Base-by-base conservation (phyloP, 148 eudicot genomes). In the Spergularia bocconei region DNA sequence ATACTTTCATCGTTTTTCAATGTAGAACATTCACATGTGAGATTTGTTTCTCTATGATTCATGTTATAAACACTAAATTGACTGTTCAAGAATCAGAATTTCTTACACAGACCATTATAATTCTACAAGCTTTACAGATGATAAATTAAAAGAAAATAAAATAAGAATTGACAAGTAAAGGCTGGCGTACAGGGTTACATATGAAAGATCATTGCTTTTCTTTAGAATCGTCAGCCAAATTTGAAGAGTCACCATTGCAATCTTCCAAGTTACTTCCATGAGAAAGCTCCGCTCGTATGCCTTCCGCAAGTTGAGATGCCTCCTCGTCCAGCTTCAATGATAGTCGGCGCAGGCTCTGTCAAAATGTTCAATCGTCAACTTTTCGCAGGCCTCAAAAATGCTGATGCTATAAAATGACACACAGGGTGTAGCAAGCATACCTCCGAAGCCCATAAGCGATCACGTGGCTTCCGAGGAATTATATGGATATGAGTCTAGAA, bases 371-470 rank as follows among this genome's bases (percentile, higher is more conserved):
- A 63, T 8, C 15, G 39, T 54, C 48, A 74, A n/a, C 21, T 59
- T 63, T n/a, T 23, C 15, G 0, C 38, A 56, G 17, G 50, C 60
- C 41, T 14, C 13, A 14, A 53, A 16, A 54, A 70, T 61, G 29
- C 17, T 25, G 54, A 59, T 54, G 64, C 36, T 16, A 52, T 54
- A 54, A 72, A 70, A 7, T 11, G 7, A 33, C 10, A 74, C 13
- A 41, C 29, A 12, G 70, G 29, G 21, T 17, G 73, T 60, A 79
- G 59, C 36, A 59, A 29, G 74, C 75, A 33, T 87, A 94, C 98
- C 98, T 94, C 97, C 60, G 93, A 90, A 75, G 83, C 82, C 98
- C 98, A 94, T 71, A 94, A 86, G 78, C 93, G 82, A 77, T 94
- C 98, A 17, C 82, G 82, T 75, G 89, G 88, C 67, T 85, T 87